Base-by-base conservation (phyloP, 208 protist species). In the Endotrypanum monterogeii region DNA sequence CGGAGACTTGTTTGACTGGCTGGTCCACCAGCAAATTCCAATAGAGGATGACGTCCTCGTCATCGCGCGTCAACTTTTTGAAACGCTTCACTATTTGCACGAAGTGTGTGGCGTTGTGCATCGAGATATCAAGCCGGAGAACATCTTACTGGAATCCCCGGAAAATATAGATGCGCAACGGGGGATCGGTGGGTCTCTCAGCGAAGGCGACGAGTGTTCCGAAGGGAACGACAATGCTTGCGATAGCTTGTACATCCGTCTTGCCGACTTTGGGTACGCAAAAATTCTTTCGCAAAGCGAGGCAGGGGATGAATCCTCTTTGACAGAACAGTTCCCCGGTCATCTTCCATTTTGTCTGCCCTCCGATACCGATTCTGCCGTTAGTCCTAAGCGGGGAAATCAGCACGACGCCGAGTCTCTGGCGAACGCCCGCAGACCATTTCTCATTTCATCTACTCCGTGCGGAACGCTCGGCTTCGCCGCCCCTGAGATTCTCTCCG, bases 51-150 rank as follows among this genome's bases (percentile, higher is more conserved):
- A 91, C 25, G 87, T 89, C 3, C 76, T 72, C 7, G 74, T 76
- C 68, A 81, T 86, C 46, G 83, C 83, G 23, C 75, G 76, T 6
- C 83, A 86, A 56, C 83, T 86, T n/a, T 72, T 89, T 11, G 63
- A 76, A 25, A 83, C 82, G 23, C 75, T 91, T 32, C 63, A 84
- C 37, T 85, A 79, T 56, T 81, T 91, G 74, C 85, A 89, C 74
- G 80, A 88, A 37, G 75, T 76, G 12, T 83, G 84, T 70, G 81
- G 83, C 18, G 75, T 87, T 32, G 84, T 99, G 18, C 98, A 99
- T 81, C 90, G 98, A 28, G 98, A 99, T 78, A 99, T 99, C 68
- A 98, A 98, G 67, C 96, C 95, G n/a, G 95, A 98, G 83, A 98
- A 98, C 69, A 96, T 97, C 74, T 56, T 86, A 67, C 70, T 84